Base-by-base conservation (phyloP, 768 basidiomycete species). In the Phanerochaete sordida region DNA sequence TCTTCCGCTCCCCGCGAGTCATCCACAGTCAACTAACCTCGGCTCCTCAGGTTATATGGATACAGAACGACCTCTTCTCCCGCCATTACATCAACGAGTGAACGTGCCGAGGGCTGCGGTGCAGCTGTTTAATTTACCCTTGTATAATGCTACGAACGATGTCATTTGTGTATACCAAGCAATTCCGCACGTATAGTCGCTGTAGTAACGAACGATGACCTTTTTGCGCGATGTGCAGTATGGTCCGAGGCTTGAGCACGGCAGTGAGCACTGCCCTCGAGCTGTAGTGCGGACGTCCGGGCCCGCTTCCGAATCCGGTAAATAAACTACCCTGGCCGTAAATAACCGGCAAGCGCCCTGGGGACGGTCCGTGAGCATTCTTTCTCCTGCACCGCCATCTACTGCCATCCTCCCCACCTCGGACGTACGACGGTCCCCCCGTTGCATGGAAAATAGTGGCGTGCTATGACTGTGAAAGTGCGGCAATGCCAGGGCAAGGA, bases 31-130 rank as follows among this genome's bases (percentile, higher is more conserved):
- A 43, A 11, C 30, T 21, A 13, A 46, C 11, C 1, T 35, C 39
- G 21, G 35, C 43, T 23, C 44, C 30, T 31, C 31, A 80, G 79
- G 68, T 80, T 21, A 64, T 81, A n/a, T 80, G 79, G 80, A 77
- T 81, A 24, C 80, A 81, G 66, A 81, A 81, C 54, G 78, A 79
- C 58, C 72, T 78, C 16, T 79, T 79, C 59, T 73, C 77, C 2
- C 73, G 77, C 8, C 77, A 79, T 59, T 79, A 79, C 58, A 72
- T 78, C 49, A 60, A 73, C 12, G 74, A 76, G 45, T 68, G 48
- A 63, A n/a, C 30, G 26, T 23, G 39, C 19, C 37, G 24, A 6
- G 28, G 16, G 19, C 24, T 28, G 21, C 28, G 30, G 1, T 33
- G 24, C 19, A n/a, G 19, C 19, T 48, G 19, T 33, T 15, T 31